Evolutionary conservation across 306 rosid species (phyloP), one percentile per base, ranked within the genome.

Genomic region (Rosa chinensis): DNA sequence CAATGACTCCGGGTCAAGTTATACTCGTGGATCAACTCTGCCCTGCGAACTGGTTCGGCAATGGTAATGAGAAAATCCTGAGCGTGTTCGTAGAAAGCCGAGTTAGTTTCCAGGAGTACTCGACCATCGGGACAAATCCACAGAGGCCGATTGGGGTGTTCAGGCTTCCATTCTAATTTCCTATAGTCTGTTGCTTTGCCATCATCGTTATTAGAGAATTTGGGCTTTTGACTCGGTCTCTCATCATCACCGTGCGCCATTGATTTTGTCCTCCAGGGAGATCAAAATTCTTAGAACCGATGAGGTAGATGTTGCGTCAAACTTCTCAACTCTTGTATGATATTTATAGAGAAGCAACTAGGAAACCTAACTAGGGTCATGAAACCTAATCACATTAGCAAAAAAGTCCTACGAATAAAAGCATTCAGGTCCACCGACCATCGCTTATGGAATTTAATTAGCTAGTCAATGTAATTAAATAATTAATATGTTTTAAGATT

Each of bases 21-120:
- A 81, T 94, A 92, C 43, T 94, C 98, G 49, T 92, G 98, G 97
- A 94, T 92, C 0, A 93, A 90, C 81, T 94, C 97, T 96, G 97
- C 93, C 98, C 97, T 88, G 90, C 97, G 92, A 82, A 94, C 97
- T 17, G 97, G 98, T 82, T 94, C 97, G 0, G 97, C 97, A n/a
- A 94, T 89, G 78, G 97, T 97, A 53, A 94, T 90, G 70, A 94
- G 97, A 56, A 94, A 94, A 86, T 94, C 98, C 18, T 92, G 91
- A 74, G 97, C 97, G 85, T 94, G 98, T 72, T 94, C 91, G 79
- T 94, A 90, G 84, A 94, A 77, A 72, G 94, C 86, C 39, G 98
- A 94, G 86, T 88, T 92, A 13, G 97, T 89, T 88, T 94, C 98
- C 5, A 94, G 94, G 82, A 94, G 90, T 75, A 94, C 91, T 40